A percentile compares a stretch with the other conserved stretches of the same genome.
Conservation (phyloP, 2,329 filamentous ascomycete genomes). For the Berkeleyomyces rouxiae region DNA sequence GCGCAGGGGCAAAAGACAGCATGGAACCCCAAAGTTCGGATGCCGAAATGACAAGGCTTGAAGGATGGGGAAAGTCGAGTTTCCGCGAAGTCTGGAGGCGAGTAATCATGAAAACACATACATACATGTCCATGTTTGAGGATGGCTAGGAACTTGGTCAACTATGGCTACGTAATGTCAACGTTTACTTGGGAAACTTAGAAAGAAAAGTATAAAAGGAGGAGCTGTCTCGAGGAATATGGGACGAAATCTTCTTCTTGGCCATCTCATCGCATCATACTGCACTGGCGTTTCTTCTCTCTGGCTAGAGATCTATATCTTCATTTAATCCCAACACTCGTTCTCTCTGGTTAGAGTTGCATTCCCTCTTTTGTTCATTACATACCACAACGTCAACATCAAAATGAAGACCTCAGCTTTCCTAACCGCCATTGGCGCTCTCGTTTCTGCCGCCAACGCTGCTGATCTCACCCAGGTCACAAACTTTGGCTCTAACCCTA, state of each 20-base stretch:
- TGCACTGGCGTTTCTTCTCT: background rate
- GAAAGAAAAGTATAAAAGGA: background rate
- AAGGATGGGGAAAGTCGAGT: background rate
- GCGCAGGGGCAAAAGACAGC: background rate
- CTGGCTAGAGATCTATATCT: background rate
- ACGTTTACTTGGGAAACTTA: background rate
- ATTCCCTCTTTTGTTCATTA: background rate
- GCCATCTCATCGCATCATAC: background rate
- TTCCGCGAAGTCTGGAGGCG: background rate
- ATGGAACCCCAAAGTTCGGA: background rate
- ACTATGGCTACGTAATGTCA: no score
- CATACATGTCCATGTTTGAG: no score
- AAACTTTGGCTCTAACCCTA: conserved; percentile 23
- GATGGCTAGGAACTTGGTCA: no score
- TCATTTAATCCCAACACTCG: background rate
- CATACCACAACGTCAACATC: background rate
- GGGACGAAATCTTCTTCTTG: background rate
- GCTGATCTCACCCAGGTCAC: conserved; percentile 23
- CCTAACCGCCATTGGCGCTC: background rate
- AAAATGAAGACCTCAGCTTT: conserved; percentile 7
- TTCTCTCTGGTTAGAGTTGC: background rate
- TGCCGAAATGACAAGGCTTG: background rate
- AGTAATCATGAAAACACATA: background rate
- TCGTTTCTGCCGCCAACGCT: conserved; percentile 11
- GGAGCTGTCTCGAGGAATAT: background rate